Conservation (phyloP, 768 basidiomycete genomes). For the Tylopilus vinaceipallidus region DNA sequence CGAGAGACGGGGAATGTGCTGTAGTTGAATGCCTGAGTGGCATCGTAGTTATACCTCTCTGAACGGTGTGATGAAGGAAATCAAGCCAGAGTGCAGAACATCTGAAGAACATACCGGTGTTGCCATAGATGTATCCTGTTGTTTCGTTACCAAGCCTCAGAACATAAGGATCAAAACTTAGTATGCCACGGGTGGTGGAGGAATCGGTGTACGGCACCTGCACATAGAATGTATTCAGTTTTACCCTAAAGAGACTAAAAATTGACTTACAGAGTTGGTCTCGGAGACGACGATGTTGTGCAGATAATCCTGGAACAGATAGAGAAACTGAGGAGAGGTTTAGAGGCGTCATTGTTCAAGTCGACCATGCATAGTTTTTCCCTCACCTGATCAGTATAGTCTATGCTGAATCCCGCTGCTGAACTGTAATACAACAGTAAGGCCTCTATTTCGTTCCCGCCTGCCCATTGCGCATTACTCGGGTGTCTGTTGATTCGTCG, state of each 20-base stretch:
- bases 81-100: background rate
- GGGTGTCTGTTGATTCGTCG: conserved; percentile 53
- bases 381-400: conserved; percentile 43
- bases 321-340: conserved; percentile 38
- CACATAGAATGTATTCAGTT: background rate
- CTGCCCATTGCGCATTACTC: conserved; percentile 59
- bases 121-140: conserved; percentile 52
- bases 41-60: conserved; percentile 53
- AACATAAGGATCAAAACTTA: conserved; percentile 53
- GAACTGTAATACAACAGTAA: too few relatives aligned
- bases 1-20: too few relatives aligned
- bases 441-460: conserved; percentile 43
- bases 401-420: too few relatives aligned
- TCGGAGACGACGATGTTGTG: conserved; percentile 44
- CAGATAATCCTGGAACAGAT: conserved; percentile 52
- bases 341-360: background rate
- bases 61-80: background rate
- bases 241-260: background rate
- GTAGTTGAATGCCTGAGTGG: too few relatives aligned
- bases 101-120: conserved; percentile 40
- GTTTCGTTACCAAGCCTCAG: conserved; percentile 51
- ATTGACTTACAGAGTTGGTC: conserved; percentile 44
- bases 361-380: background rate
- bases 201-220: conserved; percentile 59
- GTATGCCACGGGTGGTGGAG: conserved; percentile 54